phyloP scores from a whole-genome alignment of 2,329 filamentous ascomycete genomes.

The Exutisphaerella laricina region DNA sequence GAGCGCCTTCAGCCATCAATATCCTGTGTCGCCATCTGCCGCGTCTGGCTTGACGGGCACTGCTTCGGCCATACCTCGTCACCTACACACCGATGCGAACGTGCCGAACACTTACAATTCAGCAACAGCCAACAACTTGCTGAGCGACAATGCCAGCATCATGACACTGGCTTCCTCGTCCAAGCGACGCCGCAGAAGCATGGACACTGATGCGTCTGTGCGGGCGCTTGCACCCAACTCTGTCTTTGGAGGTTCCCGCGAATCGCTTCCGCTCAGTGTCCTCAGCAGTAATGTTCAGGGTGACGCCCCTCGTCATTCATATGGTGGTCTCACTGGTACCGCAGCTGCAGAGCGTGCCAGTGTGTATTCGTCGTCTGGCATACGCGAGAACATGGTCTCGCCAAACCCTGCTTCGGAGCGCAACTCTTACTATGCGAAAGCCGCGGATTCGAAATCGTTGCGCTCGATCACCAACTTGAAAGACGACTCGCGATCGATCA shows the following conservation, averaged over 20 bases:
- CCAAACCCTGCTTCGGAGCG: slow-evolving; percentile 64
- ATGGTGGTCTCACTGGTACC: slow-evolving; percentile 43
- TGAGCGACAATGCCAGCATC: slow-evolving; percentile 82
- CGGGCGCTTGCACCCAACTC: slow-evolving; percentile 78
- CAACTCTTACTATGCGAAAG: slow-evolving; percentile 70
- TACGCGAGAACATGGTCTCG: slow-evolving; percentile 42
- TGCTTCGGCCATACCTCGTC: slow-evolving; percentile 66
- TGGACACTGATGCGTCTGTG: slow-evolving; percentile 81
- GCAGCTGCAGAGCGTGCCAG: slow-evolving; percentile 64
- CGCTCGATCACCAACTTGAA: slow-evolving; percentile 29
- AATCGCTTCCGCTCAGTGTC: slow-evolving; percentile 72
- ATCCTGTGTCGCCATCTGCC: slow-evolving; percentile 42
- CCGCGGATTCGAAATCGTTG: slow-evolving; percentile 28
- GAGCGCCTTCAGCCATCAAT: slow-evolving; percentile 55
- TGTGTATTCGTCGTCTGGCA: slow-evolving; percentile 53
- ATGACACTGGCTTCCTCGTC: slow-evolving; percentile 77
- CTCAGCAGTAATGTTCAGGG: slow-evolving; percentile 63
- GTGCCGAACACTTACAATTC: slow-evolving; percentile 56
- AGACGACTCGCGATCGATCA: slow-evolving; percentile 18
- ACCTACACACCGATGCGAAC: slow-evolving; percentile 48
- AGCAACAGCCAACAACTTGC: slow-evolving; percentile 75
- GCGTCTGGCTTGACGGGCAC: slow-evolving; percentile 50
- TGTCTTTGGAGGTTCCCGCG: slow-evolving; percentile 73
- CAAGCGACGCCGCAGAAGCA: slow-evolving; percentile 70
- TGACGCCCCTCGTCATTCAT: slow-evolving; percentile 39